Evolutionary conservation across 805 yeast species (phyloP).

Genomic region (Saccharomycopsis sp.): DNA sequence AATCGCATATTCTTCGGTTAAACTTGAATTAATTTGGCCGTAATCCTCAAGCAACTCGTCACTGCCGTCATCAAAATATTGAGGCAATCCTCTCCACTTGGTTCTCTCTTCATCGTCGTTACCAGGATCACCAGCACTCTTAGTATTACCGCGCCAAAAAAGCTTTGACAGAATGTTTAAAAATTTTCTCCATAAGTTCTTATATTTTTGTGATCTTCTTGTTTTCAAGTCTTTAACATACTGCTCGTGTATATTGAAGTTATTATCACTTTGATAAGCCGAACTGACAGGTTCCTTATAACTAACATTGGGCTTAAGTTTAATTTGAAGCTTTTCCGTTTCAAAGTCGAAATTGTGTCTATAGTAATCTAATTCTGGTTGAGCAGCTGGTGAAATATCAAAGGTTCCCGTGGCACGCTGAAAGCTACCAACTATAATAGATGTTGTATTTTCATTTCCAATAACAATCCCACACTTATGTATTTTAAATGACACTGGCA

Average conservation of each 20-base stretch:
- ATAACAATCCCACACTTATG: slow-evolving; percentile 66
- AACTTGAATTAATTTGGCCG: slow-evolving; percentile 29
- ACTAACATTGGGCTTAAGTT: slow-evolving; percentile 66
- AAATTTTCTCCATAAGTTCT: slow-evolving; percentile 22
- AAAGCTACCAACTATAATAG: slow-evolving; percentile 58
- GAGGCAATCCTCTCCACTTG: slow-evolving; percentile 69
- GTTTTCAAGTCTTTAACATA: slow-evolving; percentile 20
- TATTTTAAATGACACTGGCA: slow-evolving; percentile 60
- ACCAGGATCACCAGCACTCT: no score
- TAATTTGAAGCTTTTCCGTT: slow-evolving; percentile 47
- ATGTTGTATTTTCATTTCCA: slow-evolving; percentile 76
- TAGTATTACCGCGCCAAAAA: slow-evolving; percentile 14
- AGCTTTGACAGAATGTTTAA: slow-evolving; percentile 24
- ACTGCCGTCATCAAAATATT: slow-evolving; percentile 47
- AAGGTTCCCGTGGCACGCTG: slow-evolving; percentile 45
- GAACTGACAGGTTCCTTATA: slow-evolving; percentile 35
- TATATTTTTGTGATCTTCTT: slow-evolving; percentile 18
- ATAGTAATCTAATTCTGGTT: slow-evolving; percentile 47
- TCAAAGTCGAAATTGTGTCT: slow-evolving; percentile 39
- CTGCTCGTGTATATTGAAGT: slow-evolving; percentile 26
- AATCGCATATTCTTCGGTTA: slow-evolving; percentile 69
- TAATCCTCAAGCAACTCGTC: slow-evolving; percentile 29
- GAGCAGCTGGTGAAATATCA: slow-evolving; percentile 47
- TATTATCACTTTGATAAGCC: slow-evolving; percentile 22
- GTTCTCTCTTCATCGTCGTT: slow-evolving; percentile 1